Evolutionary conservation across 495 filamentous ascomycete species (phyloP).

Genomic region (Xylaria bambusicola): DNA sequence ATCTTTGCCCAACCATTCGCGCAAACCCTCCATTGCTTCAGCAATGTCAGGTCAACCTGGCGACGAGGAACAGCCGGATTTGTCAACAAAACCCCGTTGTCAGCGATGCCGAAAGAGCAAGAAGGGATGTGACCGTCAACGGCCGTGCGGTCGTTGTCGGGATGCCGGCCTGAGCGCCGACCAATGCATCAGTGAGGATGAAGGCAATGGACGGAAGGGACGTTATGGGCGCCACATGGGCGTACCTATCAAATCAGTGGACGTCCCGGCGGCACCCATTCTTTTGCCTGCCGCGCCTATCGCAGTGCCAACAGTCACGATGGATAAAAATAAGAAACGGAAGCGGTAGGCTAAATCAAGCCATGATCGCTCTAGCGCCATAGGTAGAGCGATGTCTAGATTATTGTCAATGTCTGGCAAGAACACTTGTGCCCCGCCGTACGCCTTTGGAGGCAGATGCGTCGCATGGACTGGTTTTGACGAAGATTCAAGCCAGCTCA

Average conservation of each 20-base stretch:
- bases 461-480: not conserved
- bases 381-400: not conserved
- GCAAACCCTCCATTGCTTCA: constrained; percentile 79
- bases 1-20: constrained; percentile 64
- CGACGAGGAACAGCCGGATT: constrained; percentile 81
- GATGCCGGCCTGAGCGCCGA: constrained; percentile 92
- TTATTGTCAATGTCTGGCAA: not conserved
- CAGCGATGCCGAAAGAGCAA: constrained; percentile 99
- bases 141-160: constrained; percentile 91
- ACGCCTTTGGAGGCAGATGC: not conserved
- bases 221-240: constrained; percentile 95
- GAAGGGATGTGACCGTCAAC: constrained; percentile 96
- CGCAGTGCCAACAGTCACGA: constrained; percentile 23
- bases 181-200: constrained; percentile 93
- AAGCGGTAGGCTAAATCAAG: constrained; percentile 43
- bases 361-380: constrained; percentile 8
- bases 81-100: constrained; percentile 93
- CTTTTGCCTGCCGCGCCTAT: constrained; percentile 46
- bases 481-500: not conserved
- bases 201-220: constrained; percentile 95
- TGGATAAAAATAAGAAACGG: constrained; percentile 53
- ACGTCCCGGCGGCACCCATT: constrained; percentile 32
- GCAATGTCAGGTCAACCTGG: constrained; percentile 66
- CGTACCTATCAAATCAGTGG: constrained; percentile 77
- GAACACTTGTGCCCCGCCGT: not conserved